Conservation (phyloP, 2,329 filamentous ascomycete genomes). For the Colletotrichum tanaceti region DNA sequence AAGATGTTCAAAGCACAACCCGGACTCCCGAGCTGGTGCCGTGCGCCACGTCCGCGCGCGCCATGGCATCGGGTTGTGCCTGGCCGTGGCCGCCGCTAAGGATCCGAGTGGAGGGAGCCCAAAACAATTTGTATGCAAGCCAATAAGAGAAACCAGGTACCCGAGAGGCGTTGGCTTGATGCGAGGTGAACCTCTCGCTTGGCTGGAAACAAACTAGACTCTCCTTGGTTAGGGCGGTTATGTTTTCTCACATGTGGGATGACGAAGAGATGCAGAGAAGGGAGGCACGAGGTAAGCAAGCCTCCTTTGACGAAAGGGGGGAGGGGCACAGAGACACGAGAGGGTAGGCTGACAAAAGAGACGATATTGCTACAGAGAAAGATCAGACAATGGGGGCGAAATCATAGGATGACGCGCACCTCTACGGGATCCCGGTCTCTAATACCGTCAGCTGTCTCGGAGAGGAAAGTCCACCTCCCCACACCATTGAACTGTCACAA, state of each 20-base stretch:
- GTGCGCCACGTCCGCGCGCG: constrained; percentile 25
- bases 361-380: not conserved
- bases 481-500: not conserved
- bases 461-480: not conserved
- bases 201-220: constrained; percentile 5
- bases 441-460: constrained; percentile 7
- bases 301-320: not conserved
- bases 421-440: not conserved
- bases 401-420: constrained; percentile 29
- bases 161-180: constrained; percentile 3
- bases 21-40: constrained; percentile 19
- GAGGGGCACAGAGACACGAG: not conserved
- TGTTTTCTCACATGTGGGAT: constrained; percentile 8
- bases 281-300: not conserved
- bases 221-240: constrained; percentile 2
- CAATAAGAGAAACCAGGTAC: constrained; percentile 9
- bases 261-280: not conserved
- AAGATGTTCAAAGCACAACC: constrained; percentile 19
- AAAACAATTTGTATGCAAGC: constrained; percentile 16
- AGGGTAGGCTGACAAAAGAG: not conserved
- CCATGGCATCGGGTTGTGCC: not conserved
- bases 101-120: constrained; percentile 9
- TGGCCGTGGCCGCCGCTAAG: constrained; percentile 13
- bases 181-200: constrained; percentile 11
- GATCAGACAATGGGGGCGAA: constrained; percentile 12